phyloP scores from a whole-genome alignment of 768 basidiomycete species.

The Hydnum rufescens region DNA sequence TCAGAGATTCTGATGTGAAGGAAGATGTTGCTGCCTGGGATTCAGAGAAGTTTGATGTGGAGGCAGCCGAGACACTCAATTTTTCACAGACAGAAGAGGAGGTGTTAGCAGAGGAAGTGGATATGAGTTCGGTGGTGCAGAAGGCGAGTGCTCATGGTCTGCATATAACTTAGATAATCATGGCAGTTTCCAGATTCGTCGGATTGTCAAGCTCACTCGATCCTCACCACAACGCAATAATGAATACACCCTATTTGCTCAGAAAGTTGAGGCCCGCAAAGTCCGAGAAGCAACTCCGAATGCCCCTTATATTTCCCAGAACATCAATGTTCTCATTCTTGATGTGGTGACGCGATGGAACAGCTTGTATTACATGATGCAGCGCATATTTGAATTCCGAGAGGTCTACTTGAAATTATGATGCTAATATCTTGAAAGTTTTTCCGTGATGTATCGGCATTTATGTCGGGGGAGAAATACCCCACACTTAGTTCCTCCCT shows the following conservation, averaged over 20 bases:
- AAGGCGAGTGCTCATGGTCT: neutral
- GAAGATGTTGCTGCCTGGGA: neutral
- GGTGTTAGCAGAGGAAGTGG: neutral
- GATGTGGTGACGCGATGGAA: neutral
- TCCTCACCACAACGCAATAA: neutral
- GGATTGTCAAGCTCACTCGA: neutral
- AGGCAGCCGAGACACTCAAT: neutral
- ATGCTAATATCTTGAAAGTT: neutral
- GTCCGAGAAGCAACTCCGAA: neutral
- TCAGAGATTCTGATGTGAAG: neutral
- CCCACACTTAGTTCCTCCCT: constrained; percentile 1
- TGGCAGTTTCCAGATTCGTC: neutral
- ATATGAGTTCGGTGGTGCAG: neutral
- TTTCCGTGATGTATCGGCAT: neutral
- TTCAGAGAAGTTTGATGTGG: neutral
- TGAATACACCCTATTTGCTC: neutral
- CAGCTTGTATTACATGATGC: neutral
- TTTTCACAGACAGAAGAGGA: neutral
- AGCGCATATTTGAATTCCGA: neutral
- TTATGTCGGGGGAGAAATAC: neutral
- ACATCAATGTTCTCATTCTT: neutral
- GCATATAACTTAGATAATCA: neutral
- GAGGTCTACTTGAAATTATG: neutral
- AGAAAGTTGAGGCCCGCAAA: neutral
- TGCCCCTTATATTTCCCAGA: neutral